Evolutionary conservation across 345 rosid species (phyloP), one percentile per base, ranked within the genome.

Genomic region (Salix brachista): DNA sequence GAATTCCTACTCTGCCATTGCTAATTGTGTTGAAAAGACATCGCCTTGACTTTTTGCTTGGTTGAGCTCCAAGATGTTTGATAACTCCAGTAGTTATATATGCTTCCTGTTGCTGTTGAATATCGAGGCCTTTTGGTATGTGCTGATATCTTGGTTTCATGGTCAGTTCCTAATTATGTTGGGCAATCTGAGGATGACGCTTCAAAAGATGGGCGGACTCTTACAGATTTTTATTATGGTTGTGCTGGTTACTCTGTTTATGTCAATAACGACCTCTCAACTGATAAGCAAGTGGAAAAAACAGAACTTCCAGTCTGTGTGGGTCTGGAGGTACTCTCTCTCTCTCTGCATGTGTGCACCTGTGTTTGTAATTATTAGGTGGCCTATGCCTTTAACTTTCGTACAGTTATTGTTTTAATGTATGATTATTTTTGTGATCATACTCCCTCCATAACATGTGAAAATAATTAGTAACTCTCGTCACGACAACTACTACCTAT

Each of bases 171-270:
- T 60, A 81, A 81, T 73, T 75, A 85, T 80, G 81, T 84, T 78
- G 88, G 84, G 64, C 83, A 79, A 74, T 74, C 85, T 67, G 91
- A 91, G 86, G 75, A 69, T 67, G 85, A 82, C 81, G 87, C 86
- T 77, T 81, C 86, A 16, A 81, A 80, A 83, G 88, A 88, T 18
- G 85, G 87, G 9, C 54, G 84, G 41, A 32, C 76, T 26, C 74
- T 85, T 70, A 18, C 74, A 13, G 88, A 86, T 69, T 90, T 90
- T 81, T 85, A 87, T 70, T 91, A 90, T 81, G 90, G 82, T 37
- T 91, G 96, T 83, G 85, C 86, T 79, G 96, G 94, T 6, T 87
- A 87, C 78, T 90, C 92, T 10, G 86, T 85, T 30, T 84, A 81
- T 73, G 60, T 77, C 79, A 86, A 78, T 71, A 84, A 83, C 48